Conservation (phyloP, 2,329 filamentous ascomycete genomes). For the Anthostomella pinea region DNA sequence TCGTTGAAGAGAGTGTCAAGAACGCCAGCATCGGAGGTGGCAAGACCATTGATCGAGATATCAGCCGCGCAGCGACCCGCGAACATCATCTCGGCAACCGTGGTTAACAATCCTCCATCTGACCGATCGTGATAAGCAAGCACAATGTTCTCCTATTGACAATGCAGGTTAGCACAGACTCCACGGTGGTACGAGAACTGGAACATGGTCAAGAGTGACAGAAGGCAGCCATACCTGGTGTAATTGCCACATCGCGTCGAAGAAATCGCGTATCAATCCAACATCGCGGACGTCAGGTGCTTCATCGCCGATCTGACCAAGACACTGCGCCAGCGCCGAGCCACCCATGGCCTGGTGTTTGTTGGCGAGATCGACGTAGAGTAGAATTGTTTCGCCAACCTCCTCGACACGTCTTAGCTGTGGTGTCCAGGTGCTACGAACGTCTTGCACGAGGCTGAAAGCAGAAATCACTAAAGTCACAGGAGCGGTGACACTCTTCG, state of each 20-base stretch:
- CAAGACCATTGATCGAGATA: constrained; percentile 74
- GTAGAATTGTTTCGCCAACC: constrained; percentile 81
- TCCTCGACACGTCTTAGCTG: constrained; percentile 79
- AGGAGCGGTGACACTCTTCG: constrained; percentile 86
- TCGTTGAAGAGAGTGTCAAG: constrained; percentile 89
- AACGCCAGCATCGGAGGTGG: constrained; percentile 60
- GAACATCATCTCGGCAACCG: constrained; percentile 96
- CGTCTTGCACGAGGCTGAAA: constrained; percentile 79
- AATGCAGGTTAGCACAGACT: constrained; percentile 54
- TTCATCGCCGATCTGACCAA: constrained; percentile 80
- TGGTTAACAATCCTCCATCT: constrained; percentile 87
- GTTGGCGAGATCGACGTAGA: constrained; percentile 86
- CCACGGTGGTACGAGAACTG: constrained; percentile 18
- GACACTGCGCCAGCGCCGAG: constrained; percentile 85
- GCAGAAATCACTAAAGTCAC: constrained; percentile 89
- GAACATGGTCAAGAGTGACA: constrained; percentile 18
- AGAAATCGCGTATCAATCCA: constrained; percentile 82
- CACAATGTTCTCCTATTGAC: constrained; percentile 53
- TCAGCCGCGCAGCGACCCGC: constrained; percentile 87
- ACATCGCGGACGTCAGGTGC: constrained; percentile 82
- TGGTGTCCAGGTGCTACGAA: constrained; percentile 89
- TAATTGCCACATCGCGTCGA: constrained; percentile 73
- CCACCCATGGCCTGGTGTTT: constrained; percentile 82
- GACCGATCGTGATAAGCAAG: constrained; percentile 93
- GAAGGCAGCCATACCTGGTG: constrained; percentile 48